Percentiles rank a stretch among this genome's conserved stretches.
Evolutionary conservation across 768 basidiomycete species (phyloP).

Genomic region (Asterophora lycoperdoides): DNA sequence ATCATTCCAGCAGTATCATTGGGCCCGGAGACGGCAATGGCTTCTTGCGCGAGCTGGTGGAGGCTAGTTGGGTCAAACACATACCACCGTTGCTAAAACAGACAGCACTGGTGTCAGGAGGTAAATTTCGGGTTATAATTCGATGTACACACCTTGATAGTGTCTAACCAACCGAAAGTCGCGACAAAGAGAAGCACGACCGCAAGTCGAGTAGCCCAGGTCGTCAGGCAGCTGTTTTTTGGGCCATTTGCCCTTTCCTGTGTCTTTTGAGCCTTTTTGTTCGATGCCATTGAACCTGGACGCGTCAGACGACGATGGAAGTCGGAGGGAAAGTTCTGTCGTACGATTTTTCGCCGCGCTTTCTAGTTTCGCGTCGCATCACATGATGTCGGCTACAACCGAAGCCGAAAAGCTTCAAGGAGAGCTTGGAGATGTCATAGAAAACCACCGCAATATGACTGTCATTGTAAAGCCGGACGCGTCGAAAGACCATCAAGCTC

Average conservation of each 20-base stretch:
- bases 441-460: too few species aligned
- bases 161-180: constrained; percentile 50
- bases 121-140: neutral
- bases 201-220: constrained; percentile 36
- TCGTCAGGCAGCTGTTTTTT: constrained; percentile 13
- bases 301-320: constrained; percentile 4
- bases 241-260: neutral
- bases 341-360: constrained; percentile 11
- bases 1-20: constrained; percentile 73
- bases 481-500: constrained; percentile 51
- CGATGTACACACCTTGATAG: constrained; percentile 50
- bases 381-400: neutral
- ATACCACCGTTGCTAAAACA: constrained; percentile 59
- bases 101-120: too few species aligned
- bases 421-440: too few species aligned
- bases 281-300: constrained; percentile 10
- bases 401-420: too few species aligned
- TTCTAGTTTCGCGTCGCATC: neutral
- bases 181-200: constrained; percentile 32
- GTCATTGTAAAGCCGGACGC: neutral
- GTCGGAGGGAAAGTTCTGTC: constrained; percentile 1
- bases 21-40: constrained; percentile 56
- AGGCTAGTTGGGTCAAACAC: constrained; percentile 71
- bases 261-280: constrained; percentile 3
- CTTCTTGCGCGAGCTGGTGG: constrained; percentile 69